A percentile compares a stretch with the other conserved stretches of the same genome.
phyloP scores from a whole-genome alignment of 371 early-diverging fungal species.

The Lichtheimia ornata region DNA sequence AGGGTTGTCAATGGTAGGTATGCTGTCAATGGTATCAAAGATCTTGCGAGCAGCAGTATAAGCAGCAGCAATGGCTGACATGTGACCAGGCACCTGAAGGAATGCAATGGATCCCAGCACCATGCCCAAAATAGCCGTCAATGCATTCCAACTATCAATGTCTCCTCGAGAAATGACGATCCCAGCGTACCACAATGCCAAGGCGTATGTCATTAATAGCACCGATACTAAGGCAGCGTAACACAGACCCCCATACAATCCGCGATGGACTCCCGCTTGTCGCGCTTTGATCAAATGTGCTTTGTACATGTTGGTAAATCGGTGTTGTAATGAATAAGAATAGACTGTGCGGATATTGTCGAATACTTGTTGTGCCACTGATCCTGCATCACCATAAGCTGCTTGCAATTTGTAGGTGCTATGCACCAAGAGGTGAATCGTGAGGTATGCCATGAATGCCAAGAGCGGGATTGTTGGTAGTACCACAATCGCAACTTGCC shows the following conservation, averaged over 20 bases:
- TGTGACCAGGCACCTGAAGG: constrained; percentile 55
- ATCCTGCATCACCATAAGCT: constrained; percentile 49
- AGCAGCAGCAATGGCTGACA: constrained; percentile 62
- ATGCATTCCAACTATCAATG: constrained; percentile 33
- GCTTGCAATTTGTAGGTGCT: constrained; percentile 21
- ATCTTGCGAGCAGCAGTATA: constrained; percentile 72
- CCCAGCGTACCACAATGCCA: constrained; percentile 73
- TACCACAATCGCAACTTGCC: constrained; percentile 43
- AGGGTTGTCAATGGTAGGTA: constrained; percentile 64
- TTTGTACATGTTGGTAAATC: constrained; percentile 67
- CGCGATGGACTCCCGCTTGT: constrained; percentile 56
- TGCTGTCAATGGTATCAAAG: constrained; percentile 78
- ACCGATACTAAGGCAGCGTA: constrained; percentile 54
- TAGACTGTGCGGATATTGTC: constrained; percentile 86
- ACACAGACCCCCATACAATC: constrained; percentile 41
- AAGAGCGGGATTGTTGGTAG: constrained; percentile 29
- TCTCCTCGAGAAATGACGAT: constrained; percentile 34
- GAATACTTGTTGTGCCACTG: constrained; percentile 69
- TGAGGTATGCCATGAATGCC: constrained; percentile 21
- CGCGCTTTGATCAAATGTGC: constrained; percentile 55
- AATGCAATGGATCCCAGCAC: constrained; percentile 59
- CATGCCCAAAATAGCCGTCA: constrained; percentile 69
- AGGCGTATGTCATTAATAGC: constrained; percentile 57
- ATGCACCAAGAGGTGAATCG: too few species aligned
- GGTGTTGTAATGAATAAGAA: constrained; percentile 79